Conservation (phyloP, 1,284 basidiomycete species). For the Porogramme epimiltina region DNA sequence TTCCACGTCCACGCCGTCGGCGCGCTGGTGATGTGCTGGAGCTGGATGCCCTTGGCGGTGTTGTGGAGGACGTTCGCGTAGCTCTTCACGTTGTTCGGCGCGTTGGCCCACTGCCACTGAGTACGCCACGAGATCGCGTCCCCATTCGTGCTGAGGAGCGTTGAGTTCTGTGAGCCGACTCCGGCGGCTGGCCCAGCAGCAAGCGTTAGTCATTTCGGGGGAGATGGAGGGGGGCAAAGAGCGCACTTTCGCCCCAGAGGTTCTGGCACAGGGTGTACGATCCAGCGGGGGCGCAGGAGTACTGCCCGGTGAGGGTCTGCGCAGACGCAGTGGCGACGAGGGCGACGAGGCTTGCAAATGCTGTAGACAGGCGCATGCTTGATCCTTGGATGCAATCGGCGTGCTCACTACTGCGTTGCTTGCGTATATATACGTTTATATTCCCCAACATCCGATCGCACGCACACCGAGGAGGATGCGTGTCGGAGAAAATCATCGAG, state of each 20-base stretch:
- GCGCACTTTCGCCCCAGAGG: conserved; percentile 52
- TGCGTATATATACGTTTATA: too few species aligned
- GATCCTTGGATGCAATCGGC: too few species aligned
- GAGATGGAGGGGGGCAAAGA: neutral
- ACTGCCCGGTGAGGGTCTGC: conserved; percentile 44
- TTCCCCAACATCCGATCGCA: too few species aligned
- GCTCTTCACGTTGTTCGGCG: conserved; percentile 55
- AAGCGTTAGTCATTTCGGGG: neutral
- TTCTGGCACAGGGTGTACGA: conserved; percentile 57
- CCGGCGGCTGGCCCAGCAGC: conserved; percentile 36
- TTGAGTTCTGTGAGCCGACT: conserved; percentile 52
- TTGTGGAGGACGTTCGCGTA: conserved; percentile 50
- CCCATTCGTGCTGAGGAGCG: conserved; percentile 43
- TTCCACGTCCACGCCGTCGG: conserved; percentile 55
- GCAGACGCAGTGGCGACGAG: conserved; percentile 25
- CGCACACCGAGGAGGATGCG: too few species aligned
- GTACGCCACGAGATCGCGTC: conserved; percentile 54
- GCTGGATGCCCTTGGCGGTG: conserved; percentile 51
- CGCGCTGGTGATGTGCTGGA: conserved; percentile 42
- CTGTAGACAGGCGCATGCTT: conserved; percentile 20
- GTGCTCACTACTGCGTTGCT: too few species aligned
- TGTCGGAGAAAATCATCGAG: too few species aligned
- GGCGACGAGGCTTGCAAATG: conserved; percentile 18
- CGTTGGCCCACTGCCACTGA: conserved; percentile 56
- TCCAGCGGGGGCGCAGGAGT: conserved; percentile 46